Conservation (phyloP, 2,329 filamentous ascomycete genomes). For the Verticillium nubilum region DNA sequence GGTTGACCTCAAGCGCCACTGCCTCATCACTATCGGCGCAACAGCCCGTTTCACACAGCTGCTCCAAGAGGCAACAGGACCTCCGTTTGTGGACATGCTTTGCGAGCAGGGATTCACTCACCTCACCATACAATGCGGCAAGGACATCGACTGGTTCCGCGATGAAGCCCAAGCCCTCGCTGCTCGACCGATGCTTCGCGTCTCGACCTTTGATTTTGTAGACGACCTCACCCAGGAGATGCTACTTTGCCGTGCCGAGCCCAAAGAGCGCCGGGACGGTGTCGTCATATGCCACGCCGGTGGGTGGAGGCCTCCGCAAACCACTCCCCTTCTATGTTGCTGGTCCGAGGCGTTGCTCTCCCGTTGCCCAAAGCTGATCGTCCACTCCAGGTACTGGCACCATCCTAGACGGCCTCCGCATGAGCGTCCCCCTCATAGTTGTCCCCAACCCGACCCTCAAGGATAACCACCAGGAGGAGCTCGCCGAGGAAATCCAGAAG, state of each 20-base stretch:
- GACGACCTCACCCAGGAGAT: conserved; percentile 57
- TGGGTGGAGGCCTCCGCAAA: conserved; percentile 36
- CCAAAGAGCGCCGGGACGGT: conserved; percentile 51
- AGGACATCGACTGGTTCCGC: conserved; percentile 53
- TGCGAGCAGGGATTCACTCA: conserved; percentile 57
- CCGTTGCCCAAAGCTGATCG: background rate
- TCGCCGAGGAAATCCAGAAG: conserved; percentile 69
- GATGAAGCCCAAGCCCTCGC: background rate
- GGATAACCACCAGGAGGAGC: conserved; percentile 86
- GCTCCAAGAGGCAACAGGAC: conserved; percentile 58
- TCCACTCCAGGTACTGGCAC: conserved; percentile 69
- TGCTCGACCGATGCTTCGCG: conserved; percentile 26
- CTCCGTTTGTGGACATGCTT: conserved; percentile 59
- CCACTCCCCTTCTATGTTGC: no score
- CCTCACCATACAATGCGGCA: conserved; percentile 76
- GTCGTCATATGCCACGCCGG: conserved; percentile 87
- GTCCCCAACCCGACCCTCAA: conserved; percentile 80
- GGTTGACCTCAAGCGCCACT: conserved; percentile 31
- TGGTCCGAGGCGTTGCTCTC: no score
- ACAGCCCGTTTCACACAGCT: conserved; percentile 78
- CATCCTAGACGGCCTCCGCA: conserved; percentile 74
- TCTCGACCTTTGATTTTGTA: conserved; percentile 64
- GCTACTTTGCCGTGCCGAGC: conserved; percentile 40
- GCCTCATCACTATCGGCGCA: conserved; percentile 88
- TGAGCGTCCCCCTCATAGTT: conserved; percentile 73